Evolutionary conservation across 441 rosid genomes (phyloP).

Genomic region (Arabidopsis lyrata): DNA sequence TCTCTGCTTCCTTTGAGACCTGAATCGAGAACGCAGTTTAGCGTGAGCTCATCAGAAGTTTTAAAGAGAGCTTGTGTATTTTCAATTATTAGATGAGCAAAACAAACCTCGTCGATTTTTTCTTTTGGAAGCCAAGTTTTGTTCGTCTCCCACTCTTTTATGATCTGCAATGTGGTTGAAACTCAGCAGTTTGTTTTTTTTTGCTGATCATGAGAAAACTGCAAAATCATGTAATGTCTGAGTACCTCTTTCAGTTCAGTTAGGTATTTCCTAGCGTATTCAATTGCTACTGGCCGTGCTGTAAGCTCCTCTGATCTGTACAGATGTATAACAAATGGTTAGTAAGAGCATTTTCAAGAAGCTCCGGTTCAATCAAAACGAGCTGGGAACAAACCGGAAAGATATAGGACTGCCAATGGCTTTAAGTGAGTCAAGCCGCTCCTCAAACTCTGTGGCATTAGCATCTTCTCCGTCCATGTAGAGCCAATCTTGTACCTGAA

Average conservation of each 20-base stretch:
- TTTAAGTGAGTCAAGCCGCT: conserved; percentile 72
- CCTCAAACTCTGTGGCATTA: conserved; percentile 74
- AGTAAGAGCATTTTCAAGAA: not conserved
- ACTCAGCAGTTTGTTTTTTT: not conserved
- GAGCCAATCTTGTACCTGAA: conserved; percentile 97
- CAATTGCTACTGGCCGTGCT: conserved; percentile 77
- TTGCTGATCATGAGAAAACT: conserved; percentile 11
- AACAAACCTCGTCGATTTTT: conserved; percentile 73
- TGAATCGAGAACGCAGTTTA: conserved; percentile 39
- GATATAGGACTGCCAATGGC: conserved; percentile 81
- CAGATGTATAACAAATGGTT: conserved; percentile 22
- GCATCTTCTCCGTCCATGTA: conserved; percentile 98
- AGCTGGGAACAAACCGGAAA: conserved; percentile 63
- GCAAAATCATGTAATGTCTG: not conserved
- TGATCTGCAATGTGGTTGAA: conserved; percentile 58
- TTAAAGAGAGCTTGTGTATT: conserved; percentile 1
- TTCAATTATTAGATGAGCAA: conserved; percentile 11
- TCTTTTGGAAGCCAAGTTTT: conserved; percentile 94
- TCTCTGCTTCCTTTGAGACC: conserved; percentile 69
- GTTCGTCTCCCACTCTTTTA: conserved; percentile 71
- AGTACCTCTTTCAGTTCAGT: conserved; percentile 75
- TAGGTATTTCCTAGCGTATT: conserved; percentile 68
- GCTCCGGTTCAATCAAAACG: conserved; percentile 9
- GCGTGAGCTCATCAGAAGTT: conserved; percentile 10
- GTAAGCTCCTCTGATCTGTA: conserved; percentile 79